A percentile compares a stretch with the other conserved stretches of the same genome.
Conservation (phyloP, 768 basidiomycete genomes). For the Boletus coccyginus region DNA sequence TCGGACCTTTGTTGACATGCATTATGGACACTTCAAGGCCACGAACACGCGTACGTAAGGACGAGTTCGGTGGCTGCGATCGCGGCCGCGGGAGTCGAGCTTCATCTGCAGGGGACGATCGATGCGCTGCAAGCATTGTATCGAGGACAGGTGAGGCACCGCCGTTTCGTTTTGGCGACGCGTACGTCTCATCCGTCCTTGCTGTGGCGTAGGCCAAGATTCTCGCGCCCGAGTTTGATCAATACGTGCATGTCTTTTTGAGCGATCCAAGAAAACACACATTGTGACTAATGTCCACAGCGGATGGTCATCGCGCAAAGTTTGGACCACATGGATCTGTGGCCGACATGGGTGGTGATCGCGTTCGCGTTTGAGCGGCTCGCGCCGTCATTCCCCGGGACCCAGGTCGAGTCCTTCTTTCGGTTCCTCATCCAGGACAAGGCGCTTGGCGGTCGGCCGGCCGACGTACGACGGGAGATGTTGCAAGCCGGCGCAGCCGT, state of each 20-base stretch:
- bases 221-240: constrained; percentile 88
- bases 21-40: constrained; percentile 43
- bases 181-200: neutral
- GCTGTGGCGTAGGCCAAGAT: constrained; percentile 61
- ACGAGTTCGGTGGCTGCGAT: constrained; percentile 68
- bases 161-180: too few species aligned
- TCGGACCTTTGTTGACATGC: too few species aligned
- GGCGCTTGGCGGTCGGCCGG: constrained; percentile 80
- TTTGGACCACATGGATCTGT: constrained; percentile 86
- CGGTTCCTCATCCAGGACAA: constrained; percentile 81
- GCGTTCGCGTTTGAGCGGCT: constrained; percentile 65
- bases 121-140: constrained; percentile 66
- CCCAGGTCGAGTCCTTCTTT: constrained; percentile 71
- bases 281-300: constrained; percentile 36
- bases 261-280: neutral
- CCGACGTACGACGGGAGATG: constrained; percentile 85
- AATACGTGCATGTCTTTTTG: constrained; percentile 60
- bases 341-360: constrained; percentile 75
- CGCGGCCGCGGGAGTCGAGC: constrained; percentile 70
- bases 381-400: constrained; percentile 60
- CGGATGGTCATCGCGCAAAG: constrained; percentile 92
- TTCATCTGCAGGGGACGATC: constrained; percentile 62
- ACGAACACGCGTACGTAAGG: constrained; percentile 80
- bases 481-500: constrained; percentile 78
- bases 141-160: constrained; percentile 64